phyloP scores from a whole-genome alignment of 1,139 yeast genomes.

The Lodderomyces metapsilosis region DNA sequence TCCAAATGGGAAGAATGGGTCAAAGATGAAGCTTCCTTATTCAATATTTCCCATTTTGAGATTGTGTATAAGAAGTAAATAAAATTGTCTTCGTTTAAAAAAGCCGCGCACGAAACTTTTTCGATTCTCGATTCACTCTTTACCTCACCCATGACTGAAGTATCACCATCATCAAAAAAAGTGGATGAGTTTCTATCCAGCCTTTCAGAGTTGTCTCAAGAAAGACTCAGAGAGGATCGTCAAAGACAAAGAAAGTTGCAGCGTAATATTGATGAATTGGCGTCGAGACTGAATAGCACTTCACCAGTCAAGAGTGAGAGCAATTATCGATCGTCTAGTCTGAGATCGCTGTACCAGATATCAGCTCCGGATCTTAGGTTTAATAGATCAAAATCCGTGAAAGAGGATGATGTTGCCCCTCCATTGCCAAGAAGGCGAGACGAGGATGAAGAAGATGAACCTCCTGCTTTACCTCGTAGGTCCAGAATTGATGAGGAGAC shows the following conservation, averaged over 20 bases:
- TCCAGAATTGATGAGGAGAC: constrained; percentile 7
- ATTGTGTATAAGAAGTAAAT: constrained; percentile 15
- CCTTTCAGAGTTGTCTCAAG: constrained; percentile 34
- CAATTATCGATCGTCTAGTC: not conserved
- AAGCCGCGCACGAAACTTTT: not conserved
- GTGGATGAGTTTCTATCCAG: constrained; percentile 37
- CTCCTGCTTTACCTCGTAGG: constrained; percentile 18
- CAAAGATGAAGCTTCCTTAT: constrained; percentile 15
- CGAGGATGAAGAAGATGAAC: constrained; percentile 10
- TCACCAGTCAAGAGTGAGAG: constrained; percentile 20
- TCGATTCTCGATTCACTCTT: not conserved
- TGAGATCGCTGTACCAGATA: constrained; percentile 2
- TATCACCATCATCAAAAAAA: constrained; percentile 28
- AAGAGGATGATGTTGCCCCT: constrained; percentile 6
- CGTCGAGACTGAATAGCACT: constrained; percentile 24
- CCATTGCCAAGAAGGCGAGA: constrained; percentile 10
- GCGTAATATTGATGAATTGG: constrained; percentile 30
- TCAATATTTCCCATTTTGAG: constrained; percentile 18
- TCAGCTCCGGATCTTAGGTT: constrained; percentile 22
- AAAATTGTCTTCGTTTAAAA: not conserved
- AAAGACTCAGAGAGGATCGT: constrained; percentile 30
- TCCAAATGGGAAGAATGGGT: constrained; percentile 18
- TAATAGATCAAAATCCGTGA: constrained; percentile 14
- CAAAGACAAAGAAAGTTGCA: constrained; percentile 32
- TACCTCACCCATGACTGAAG: constrained; percentile 17